phyloP scores from a whole-genome alignment of 2,329 filamentous ascomycete species.

The Sclerotinia subarctica region DNA sequence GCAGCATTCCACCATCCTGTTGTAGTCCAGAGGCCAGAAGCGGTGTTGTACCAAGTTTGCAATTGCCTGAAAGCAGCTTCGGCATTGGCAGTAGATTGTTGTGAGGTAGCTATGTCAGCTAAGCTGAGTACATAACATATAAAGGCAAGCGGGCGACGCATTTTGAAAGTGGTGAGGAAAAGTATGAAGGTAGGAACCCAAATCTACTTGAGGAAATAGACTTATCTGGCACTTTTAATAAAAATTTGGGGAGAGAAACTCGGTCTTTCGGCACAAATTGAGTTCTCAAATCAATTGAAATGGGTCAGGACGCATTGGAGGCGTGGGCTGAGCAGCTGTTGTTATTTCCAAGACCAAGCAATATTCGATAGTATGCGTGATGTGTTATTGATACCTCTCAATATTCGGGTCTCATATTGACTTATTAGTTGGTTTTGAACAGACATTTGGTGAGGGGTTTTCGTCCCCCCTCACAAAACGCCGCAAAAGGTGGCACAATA shows the following conservation, averaged over 20 bases:
- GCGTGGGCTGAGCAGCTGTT: neutral
- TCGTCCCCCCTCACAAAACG: neutral
- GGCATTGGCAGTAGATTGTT: conserved; percentile 29
- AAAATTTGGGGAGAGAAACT: neutral
- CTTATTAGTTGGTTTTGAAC: neutral
- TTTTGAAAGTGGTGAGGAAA: neutral
- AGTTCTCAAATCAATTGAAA: neutral
- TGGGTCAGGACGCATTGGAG: neutral
- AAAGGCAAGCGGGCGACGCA: conserved; percentile 10
- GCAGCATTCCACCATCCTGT: conserved; percentile 73
- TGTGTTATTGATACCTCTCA: neutral
- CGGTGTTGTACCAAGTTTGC: conserved; percentile 59
- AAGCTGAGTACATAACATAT: conserved; percentile 2
- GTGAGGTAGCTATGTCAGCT: conserved; percentile 16
- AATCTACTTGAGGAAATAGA: neutral
- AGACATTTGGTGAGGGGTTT: neutral
- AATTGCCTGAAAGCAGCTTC: conserved; percentile 44
- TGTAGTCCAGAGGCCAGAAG: conserved; percentile 60
- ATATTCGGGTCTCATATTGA: neutral
- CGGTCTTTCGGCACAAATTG: neutral
- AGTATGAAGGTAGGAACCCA: neutral
- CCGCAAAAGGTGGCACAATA: neutral
- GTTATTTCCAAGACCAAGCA: neutral
- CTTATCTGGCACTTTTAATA: neutral
- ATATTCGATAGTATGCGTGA: neutral